A percentile compares a stretch with the other conserved stretches of the same genome.
These are phyloP conservation scores for Alloteropsis semialata DNA, from an alignment of 176 grass and related monocot species.

Conservation along the genomic window DNA sequence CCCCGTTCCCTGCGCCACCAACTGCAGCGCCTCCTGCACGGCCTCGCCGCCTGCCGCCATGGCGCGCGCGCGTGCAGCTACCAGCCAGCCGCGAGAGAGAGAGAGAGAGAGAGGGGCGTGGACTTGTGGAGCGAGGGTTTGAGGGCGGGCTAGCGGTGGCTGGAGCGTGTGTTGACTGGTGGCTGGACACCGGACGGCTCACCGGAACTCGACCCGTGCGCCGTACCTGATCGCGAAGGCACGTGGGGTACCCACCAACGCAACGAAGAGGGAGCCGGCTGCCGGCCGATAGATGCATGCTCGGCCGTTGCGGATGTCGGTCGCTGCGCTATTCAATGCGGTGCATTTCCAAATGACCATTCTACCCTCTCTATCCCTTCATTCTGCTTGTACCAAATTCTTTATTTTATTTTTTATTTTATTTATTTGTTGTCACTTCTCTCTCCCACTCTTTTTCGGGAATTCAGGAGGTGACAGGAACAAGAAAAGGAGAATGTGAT, in stretches of 20 bases:
- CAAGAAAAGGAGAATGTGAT: no score
- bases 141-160: no score
- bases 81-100: slow-evolving; percentile 8
- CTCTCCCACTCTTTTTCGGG: no score
- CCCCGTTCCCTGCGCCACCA: slow-evolving; percentile 50
- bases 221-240: background rate
- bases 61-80: background rate
- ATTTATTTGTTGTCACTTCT: no score
- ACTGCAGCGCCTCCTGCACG: slow-evolving; percentile 52
- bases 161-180: slow-evolving; percentile 59
- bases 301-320: background rate
- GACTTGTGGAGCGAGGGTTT: background rate
- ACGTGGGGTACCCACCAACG: background rate
- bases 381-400: background rate
- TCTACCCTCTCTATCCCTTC: background rate
- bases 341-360: background rate
- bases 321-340: no score
- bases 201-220: background rate
- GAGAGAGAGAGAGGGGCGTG: background rate
- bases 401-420: no score
- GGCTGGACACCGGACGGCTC: slow-evolving; percentile 58
- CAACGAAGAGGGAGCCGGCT: no score
- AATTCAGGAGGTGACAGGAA: no score
- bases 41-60: slow-evolving; percentile 36
- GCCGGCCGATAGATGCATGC: no score